These are phyloP conservation scores for Spizellomyces sp. DNA, from an alignment of 192 early-diverging fungal species.

Conservation along the genomic window DNA sequence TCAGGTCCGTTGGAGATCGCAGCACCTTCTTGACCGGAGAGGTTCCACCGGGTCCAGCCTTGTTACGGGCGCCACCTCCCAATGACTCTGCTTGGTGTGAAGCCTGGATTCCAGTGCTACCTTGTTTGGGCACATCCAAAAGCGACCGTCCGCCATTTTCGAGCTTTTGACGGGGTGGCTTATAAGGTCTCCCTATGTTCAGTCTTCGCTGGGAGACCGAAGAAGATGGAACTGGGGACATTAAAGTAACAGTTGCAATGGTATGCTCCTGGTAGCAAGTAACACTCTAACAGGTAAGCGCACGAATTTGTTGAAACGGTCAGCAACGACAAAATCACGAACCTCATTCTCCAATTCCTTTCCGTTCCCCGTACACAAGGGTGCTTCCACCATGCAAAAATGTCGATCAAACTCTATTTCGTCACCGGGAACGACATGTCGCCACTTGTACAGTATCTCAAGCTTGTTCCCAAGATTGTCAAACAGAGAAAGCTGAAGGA, in stretches of 20 bases:
- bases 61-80: no score
- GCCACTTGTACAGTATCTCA: neutral
- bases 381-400: slow-evolving; percentile 18
- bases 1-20: no score
- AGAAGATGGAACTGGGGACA: neutral
- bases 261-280: neutral
- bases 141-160: no score
- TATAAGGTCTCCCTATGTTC: no score
- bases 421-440: slow-evolving; percentile 12
- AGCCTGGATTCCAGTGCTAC: no score
- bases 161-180: no score
- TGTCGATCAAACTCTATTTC: slow-evolving; percentile 21
- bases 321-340: neutral
- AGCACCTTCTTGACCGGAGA: no score
- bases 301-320: neutral
- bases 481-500: neutral
- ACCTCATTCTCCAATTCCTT: neutral
- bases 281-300: neutral
- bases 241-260: neutral
- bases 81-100: no score
- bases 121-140: no score
- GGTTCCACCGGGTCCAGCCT: no score
- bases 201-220: neutral
- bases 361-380: neutral
- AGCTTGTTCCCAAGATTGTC: neutral